phyloP scores from a whole-genome alignment of 2,329 filamentous ascomycete species.

The Trichophyton mentagrophytes region DNA sequence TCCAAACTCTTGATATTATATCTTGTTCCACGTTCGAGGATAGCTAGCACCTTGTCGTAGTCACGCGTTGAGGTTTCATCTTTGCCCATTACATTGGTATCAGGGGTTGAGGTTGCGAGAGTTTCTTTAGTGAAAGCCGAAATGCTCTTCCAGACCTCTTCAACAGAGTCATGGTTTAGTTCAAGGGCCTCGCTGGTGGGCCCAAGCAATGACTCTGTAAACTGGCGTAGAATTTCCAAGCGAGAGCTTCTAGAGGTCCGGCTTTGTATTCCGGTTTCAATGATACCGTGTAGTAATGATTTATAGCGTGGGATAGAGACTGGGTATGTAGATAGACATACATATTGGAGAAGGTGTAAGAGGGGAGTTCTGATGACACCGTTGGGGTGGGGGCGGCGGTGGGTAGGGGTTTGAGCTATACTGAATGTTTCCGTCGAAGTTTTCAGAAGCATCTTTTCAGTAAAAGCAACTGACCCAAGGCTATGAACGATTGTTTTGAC shows the following conservation, averaged over 20 bases:
- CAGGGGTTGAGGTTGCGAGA: slow-evolving; percentile 24
- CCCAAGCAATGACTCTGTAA: slow-evolving; percentile 20
- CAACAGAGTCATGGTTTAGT: slow-evolving; percentile 6
- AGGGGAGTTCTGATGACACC: slow-evolving; percentile 26
- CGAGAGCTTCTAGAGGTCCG: slow-evolving; percentile 25
- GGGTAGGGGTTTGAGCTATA: slow-evolving; percentile 28
- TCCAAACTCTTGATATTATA: slow-evolving; percentile 20
- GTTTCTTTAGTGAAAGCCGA: slow-evolving; percentile 23
- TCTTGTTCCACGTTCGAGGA: slow-evolving; percentile 50
- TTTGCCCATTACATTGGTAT: slow-evolving; percentile 23
- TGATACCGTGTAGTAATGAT: slow-evolving; percentile 19
- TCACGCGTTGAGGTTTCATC: slow-evolving; percentile 48
- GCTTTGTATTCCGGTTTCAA: slow-evolving; percentile 25
- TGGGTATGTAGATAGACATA: slow-evolving; percentile 17
- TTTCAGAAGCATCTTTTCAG: slow-evolving; percentile 36
- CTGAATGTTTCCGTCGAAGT: slow-evolving; percentile 46
- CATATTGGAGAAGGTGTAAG: slow-evolving; percentile 27
- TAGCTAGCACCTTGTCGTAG: slow-evolving; percentile 55
- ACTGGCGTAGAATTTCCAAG: slow-evolving; percentile 28
- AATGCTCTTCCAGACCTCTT: slow-evolving; percentile 26
- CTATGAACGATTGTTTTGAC: slow-evolving; percentile 38
- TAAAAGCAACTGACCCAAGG: slow-evolving; percentile 40
- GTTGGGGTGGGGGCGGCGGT: slow-evolving; percentile 19
- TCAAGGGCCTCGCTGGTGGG: slow-evolving; percentile 7
- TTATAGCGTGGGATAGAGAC: slow-evolving; percentile 19